Percentiles rank a stretch among this genome's conserved stretches.
These are phyloP conservation scores for Suaeda aralocaspica DNA, from an alignment of 148 eudicot genomes.

Conservation along the genomic window DNA sequence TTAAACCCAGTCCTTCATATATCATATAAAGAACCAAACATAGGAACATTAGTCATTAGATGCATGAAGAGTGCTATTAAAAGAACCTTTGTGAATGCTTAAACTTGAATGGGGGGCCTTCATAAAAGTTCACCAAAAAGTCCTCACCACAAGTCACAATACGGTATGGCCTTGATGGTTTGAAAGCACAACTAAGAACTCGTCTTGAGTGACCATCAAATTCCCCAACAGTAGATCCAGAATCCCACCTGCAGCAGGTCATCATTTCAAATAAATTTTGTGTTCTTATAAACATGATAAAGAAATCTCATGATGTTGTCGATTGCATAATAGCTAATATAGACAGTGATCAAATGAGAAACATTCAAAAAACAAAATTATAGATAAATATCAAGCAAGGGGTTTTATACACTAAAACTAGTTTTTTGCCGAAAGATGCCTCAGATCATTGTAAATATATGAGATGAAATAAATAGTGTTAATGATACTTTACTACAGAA, in stretches of 20 bases:
- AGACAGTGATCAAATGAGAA: neutral
- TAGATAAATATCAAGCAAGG: neutral
- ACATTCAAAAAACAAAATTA: neutral
- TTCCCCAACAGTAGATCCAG: slow-evolving; percentile 90
- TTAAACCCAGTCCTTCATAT: neutral
- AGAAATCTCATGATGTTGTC: neutral
- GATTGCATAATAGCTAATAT: neutral
- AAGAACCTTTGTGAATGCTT: slow-evolving; percentile 82
- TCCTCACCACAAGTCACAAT: slow-evolving; percentile 94
- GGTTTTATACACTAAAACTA: no score
- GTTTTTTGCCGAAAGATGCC: no score
- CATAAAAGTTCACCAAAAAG: slow-evolving; percentile 83
- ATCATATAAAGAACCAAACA: neutral
- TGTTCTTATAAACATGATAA: neutral
- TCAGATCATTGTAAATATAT: no score
- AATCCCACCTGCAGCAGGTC: slow-evolving; percentile 78
- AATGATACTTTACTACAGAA: no score
- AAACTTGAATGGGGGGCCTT: slow-evolving; percentile 98
- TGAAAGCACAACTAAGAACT: slow-evolving; percentile 92
- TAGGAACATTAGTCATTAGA: neutral
- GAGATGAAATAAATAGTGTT: no score
- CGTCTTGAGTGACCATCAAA: slow-evolving; percentile 95
- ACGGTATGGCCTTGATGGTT: slow-evolving; percentile 93
- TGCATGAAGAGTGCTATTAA: neutral
- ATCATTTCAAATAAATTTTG: neutral